Evolutionary conservation across 2,329 filamentous ascomycete genomes (phyloP).

Genomic region (Phyllosticta capitalensis): DNA sequence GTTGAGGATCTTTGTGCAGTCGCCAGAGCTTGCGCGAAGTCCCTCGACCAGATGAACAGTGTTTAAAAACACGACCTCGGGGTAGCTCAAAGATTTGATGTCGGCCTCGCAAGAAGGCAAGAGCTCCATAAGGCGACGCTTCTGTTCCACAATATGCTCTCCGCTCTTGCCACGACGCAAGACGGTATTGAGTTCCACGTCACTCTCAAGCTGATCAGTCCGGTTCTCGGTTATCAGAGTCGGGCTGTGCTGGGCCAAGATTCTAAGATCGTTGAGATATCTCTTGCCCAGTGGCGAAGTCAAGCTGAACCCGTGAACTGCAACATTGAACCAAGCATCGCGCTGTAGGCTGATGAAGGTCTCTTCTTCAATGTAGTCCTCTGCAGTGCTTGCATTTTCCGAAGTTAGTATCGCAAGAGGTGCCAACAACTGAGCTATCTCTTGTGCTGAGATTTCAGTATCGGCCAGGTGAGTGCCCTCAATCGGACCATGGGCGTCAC

Average conservation of each 20-base stretch:
- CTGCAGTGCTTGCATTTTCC: constrained; percentile 39
- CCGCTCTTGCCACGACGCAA: constrained; percentile 76
- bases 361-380: constrained; percentile 45
- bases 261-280: constrained; percentile 65
- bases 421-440: constrained; percentile 79
- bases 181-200: constrained; percentile 93
- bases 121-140: constrained; percentile 63
- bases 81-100: constrained; percentile 74
- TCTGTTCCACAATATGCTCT: constrained; percentile 70
- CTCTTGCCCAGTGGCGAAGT: constrained; percentile 63
- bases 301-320: constrained; percentile 80
- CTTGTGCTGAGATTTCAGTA: constrained; percentile 69
- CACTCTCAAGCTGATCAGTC: constrained; percentile 84
- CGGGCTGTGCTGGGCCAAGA: constrained; percentile 78
- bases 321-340: constrained; percentile 97
- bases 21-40: constrained; percentile 73
- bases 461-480: constrained; percentile 65
- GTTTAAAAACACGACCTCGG: constrained; percentile 85
- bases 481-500: constrained; percentile 65
- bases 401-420: constrained; percentile 82
- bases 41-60: constrained; percentile 84
- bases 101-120: constrained; percentile 69
- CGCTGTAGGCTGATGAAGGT: constrained; percentile 60
- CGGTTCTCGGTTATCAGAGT: constrained; percentile 82
- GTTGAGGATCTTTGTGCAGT: constrained; percentile 78